Base-by-base conservation (phyloP, 1,284 basidiomycete genomes). In the Moesziomyces sp. region DNA sequence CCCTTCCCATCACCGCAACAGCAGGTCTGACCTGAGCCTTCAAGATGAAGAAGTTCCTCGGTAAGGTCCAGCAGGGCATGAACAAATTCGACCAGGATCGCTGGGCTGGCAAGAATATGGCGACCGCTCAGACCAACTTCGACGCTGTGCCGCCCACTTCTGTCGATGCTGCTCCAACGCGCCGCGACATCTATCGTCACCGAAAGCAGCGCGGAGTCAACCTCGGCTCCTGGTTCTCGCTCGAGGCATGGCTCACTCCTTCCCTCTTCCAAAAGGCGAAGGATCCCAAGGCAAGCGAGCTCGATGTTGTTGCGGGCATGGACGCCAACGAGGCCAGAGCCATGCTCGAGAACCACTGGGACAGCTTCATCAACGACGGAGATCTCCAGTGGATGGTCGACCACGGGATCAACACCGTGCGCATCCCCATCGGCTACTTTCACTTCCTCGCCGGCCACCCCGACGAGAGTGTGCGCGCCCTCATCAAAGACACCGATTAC, bases 121-220 rank as follows among this genome's bases (percentile, higher is more conserved):
- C 58, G 28, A 16, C 53, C 26, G 49, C 44, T 23, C 45, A 43
- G 9, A n/a, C 50, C 19, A 51, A 24, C 44, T 61, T 61, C 19
- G 47, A 48, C n/a, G 66, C 66, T 28, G 52, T 61, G 35, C 56
- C 71, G 16, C 71, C 66, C 14, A 65, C 66, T 6, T 53, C 71
- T 19, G 46, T 66, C 49, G 61, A 62, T 30, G 21, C 52, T 9
- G 57, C 69, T 1, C 76, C 76, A 16, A 60, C 58, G n/a, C 49
- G 40, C 1, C 53, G 69, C 0, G 87, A 87, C 64, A 76, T 89
- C 54, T 90, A 89, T 73, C 88, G 89, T 26, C 91, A 90, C 84
- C 87, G 92, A 47, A 90, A 90, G 82, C 93, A 93, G 82, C 87
- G 90, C 45, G 92, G 92, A 21, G 89, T 94, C 40, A 94, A 94